Evolutionary conservation across 176 grass and related monocot genomes (phyloP).

Genomic region (Avena eriantha): DNA sequence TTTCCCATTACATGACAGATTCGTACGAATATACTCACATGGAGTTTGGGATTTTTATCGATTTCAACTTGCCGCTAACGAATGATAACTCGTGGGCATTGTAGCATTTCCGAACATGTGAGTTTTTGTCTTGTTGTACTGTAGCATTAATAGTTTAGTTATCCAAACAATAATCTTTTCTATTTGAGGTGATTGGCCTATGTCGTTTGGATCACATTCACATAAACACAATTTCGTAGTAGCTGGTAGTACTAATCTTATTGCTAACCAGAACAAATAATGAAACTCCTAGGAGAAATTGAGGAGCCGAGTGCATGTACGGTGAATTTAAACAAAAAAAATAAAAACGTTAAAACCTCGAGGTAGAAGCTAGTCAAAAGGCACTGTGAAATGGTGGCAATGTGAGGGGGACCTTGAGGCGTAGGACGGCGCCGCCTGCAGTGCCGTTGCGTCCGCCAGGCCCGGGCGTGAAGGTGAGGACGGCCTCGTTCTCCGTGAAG

Average conservation of each 20-base stretch:
- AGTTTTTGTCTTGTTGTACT: conserved; percentile 28
- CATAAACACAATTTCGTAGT: not conserved
- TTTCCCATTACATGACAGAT: conserved; percentile 18
- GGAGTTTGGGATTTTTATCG: conserved; percentile 23
- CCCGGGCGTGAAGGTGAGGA: conserved; percentile 59
- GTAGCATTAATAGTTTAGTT: not conserved
- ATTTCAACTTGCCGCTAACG: not conserved
- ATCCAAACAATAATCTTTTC: not conserved
- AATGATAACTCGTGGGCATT: conserved; percentile 12
- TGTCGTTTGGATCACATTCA: conserved; percentile 24
- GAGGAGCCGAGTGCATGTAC: not conserved
- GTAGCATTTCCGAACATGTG: conserved; percentile 18
- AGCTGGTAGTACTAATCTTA: not conserved
- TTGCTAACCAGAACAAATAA: not conserved
- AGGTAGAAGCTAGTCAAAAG: not conserved
- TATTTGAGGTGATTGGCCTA: not conserved
- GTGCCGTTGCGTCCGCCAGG: conserved; percentile 39
- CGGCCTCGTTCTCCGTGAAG: conserved; percentile 80
- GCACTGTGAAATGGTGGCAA: not conserved
- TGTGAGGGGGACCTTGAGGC: conserved; percentile 60
- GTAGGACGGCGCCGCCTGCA: conserved; percentile 60
- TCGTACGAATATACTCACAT: not conserved
- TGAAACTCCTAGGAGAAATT: not conserved
- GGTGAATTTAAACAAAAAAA: not conserved
- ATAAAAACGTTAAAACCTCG: not conserved